Evolutionary conservation across 768 basidiomycete species (phyloP), one percentile per base, ranked within the genome.

Genomic region (Guyanaporus albipodus): DNA sequence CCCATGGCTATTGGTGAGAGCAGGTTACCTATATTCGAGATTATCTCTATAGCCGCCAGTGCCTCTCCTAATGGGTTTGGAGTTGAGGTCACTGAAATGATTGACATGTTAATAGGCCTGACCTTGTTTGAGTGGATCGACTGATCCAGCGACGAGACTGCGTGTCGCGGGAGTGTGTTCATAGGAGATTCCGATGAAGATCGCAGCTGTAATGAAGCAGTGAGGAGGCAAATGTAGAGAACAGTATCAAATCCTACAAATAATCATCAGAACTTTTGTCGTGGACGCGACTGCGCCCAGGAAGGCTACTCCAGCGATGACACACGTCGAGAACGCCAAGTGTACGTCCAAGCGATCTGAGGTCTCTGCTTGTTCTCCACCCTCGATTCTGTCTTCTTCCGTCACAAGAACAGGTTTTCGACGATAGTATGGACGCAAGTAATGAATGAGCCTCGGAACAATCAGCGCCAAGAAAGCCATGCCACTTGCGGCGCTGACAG

Each of bases 1-100:
- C 64, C 64, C 61, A 67, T 63, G 35, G 67, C 42, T 42, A 66
- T 26, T 2, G 64, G 60, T 4, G 66, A 66, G 22, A 66, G 47
- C 3, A 53, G 15, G 4, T 6, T 11, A 22, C 57, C 66, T 5
- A 54, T 42, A 12, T 50, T 52, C 5, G 46, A n/a, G 2, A 66
- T 55, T 49, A 67, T 66, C 18, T 58, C 57, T 23, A 66, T 39
- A 3, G 59, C 61, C 29, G 64, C 64, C 31, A 66, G 31, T 33
- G 62, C 56, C n/a, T 66, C 59, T 33, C 64, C 64, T 66, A 29
- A 18, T 12, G 18, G 4, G 14, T 15, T 24, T 7, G n/a, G n/a
- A n/a, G n/a, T n/a, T n/a, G n/a, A n/a, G n/a, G n/a, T n/a, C n/a
- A n/a, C n/a, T n/a, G n/a, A n/a, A n/a, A n/a, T n/a, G n/a, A n/a